Base-by-base conservation (phyloP, 306 rosid genomes). In the Chamaecrista fasciculata region DNA sequence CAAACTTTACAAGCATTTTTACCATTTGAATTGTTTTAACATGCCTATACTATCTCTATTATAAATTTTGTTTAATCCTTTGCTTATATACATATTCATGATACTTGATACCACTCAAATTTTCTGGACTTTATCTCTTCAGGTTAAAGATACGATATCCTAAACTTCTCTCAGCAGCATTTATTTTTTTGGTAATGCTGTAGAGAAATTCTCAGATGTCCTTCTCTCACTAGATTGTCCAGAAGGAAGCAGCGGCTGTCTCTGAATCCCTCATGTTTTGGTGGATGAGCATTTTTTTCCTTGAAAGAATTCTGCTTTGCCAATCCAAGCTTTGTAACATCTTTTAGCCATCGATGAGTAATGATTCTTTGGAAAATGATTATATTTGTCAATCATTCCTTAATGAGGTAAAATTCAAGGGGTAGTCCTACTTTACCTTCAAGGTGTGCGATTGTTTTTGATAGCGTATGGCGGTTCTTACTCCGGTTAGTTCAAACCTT, bases 401-500 rank as follows among this genome's bases (percentile, higher is more conserved):
- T 31, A 48, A 57, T 76, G 46, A 76, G 76, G 71, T 65, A 53
- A 61, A 61, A 61, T 78, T 24, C 50, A 59, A 81, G 64, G 63
- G 33, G 62, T 55, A 25, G 56, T 67, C 70, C 62, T 68, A 73
- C 73, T 48, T 57, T 31, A 42, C 56, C 42, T 67, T 15, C 51
- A 62, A 42, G 29, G 48, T 33, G 37, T 66, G 60, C 52, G 56
- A 15, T 77, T 69, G 49, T n/a, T 70, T 82, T 57, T 77, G 8
- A 73, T 51, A 52, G 47, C 58, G 36, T 28, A 89, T 86, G 96
- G 92, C 80, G 1, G 84, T 75, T 79, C 81, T 24, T 51, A 69
- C 36, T 29, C 74, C 77, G 31, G 5, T 19, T 44, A 33, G 67
- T 80, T 73, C 71, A 21, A 75, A 50, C 36, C 66, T 59, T 33